These are phyloP conservation scores for Talaromyces borbonicus DNA, from an alignment of 495 filamentous ascomycete species.

Conservation along the genomic window DNA sequence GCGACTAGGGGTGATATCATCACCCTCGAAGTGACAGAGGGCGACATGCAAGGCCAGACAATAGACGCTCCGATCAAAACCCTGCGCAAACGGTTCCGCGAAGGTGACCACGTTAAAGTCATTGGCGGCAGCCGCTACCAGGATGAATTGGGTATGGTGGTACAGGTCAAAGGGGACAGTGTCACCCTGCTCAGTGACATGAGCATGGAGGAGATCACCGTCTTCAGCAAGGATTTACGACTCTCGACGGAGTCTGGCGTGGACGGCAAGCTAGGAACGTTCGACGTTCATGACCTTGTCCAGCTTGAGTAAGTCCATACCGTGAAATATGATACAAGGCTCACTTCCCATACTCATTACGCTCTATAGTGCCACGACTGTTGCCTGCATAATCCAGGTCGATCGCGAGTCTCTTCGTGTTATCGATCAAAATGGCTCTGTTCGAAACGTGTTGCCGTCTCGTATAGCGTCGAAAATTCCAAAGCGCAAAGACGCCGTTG, in stretches of 20 bases:
- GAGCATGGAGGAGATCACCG: conserved; percentile 84
- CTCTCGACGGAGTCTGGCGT: conserved; percentile 85
- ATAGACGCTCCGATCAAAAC: conserved; percentile 91
- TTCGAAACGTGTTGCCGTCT: conserved; percentile 73
- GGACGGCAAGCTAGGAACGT: conserved; percentile 68
- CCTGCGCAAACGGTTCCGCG: conserved; percentile 83
- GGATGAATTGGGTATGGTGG: conserved; percentile 95
- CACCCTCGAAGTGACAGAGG: conserved; percentile 75
- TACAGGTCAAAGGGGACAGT: conserved; percentile 78
- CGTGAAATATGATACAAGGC: no score
- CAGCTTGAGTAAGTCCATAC: conserved; percentile 65
- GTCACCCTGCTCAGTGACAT: conserved; percentile 89
- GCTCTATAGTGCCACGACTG: conserved; percentile 72
- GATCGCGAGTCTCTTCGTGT: conserved; percentile 86
- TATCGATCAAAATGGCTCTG: conserved; percentile 80
- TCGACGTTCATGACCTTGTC: conserved; percentile 85
- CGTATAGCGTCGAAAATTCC: conserved; percentile 83
- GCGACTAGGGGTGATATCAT: conserved; percentile 91
- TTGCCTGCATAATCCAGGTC: conserved; percentile 88
- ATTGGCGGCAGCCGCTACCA: conserved; percentile 88
- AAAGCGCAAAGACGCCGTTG: conserved; percentile 69
- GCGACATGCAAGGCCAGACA: conserved; percentile 67
- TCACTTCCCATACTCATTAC: no score
- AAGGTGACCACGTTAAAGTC: conserved; percentile 97
- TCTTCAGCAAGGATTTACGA: conserved; percentile 94